phyloP scores from a whole-genome alignment of 2,329 filamentous ascomycete genomes.

The Fusarium decemcellulare region DNA sequence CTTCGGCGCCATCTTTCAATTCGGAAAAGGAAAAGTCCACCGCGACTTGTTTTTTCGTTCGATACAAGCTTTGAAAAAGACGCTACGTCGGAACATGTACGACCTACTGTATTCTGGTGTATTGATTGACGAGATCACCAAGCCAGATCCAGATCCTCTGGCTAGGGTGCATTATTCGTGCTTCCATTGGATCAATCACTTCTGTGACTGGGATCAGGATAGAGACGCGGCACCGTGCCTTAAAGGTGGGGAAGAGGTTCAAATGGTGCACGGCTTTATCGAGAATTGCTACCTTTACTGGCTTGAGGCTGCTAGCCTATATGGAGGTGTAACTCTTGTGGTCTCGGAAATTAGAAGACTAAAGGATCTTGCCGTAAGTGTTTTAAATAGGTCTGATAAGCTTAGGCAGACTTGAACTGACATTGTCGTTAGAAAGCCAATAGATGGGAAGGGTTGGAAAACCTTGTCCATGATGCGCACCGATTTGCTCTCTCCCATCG shows the following conservation, averaged over 20 bases:
- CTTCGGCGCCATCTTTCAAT: conserved; percentile 48
- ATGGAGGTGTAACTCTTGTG: too few relatives aligned
- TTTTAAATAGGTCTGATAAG: too few relatives aligned
- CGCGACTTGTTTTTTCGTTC: conserved; percentile 51
- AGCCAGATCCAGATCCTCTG: conserved; percentile 35
- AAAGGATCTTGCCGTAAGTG: too few relatives aligned
- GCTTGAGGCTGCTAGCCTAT: too few relatives aligned
- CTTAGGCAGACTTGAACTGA: too few relatives aligned
- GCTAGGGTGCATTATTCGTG: conserved; percentile 35
- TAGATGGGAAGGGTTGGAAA: conserved; percentile 23
- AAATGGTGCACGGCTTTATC: too few relatives aligned
- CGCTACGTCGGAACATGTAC: conserved; percentile 55
- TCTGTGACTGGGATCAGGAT: background rate
- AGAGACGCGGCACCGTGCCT: too few relatives aligned
- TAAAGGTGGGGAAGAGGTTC: too few relatives aligned
- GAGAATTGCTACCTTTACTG: too few relatives aligned
- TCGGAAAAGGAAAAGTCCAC: conserved; percentile 42
- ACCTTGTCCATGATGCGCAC: background rate
- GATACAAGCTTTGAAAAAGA: conserved; percentile 47
- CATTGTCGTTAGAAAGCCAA: too few relatives aligned
- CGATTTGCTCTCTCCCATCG: background rate
- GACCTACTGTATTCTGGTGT: conserved; percentile 35
- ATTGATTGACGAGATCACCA: conserved; percentile 15
- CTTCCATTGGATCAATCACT: conserved; percentile 42
- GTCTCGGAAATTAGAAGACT: too few relatives aligned